Base-by-base conservation (phyloP, 768 basidiomycete genomes). In the Leucocoprinus birnbaumii region DNA sequence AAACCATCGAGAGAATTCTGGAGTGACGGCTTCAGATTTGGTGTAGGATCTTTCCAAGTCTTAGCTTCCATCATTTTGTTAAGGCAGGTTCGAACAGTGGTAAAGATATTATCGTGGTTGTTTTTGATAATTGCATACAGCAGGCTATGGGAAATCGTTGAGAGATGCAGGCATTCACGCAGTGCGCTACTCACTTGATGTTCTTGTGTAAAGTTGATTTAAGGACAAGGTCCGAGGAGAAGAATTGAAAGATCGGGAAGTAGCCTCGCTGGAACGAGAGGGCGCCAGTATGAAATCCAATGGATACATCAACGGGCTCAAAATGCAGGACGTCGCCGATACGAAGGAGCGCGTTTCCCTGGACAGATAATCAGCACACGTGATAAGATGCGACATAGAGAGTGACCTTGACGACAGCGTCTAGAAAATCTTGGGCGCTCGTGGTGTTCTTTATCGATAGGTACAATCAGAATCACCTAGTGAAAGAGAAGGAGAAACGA, bases 231-330 rank as follows among this genome's bases (percentile, higher is more conserved):
- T 82, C 78, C 7, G 85, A 85, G 0, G 85, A 75, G 41, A 83
- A 65, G 62, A 84, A 85, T 83, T 86, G 41, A 7, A 37, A 43
- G 22, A 87, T 58, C 0, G 80, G 80, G 5, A 86, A 59, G 58
- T 78, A 74, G 0, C 79, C 84, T 22, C 76, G 66, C 57, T 87
- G 83, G 55, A 87, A 88, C 1, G 86, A 86, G 8, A 87, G 69
- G 0, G 63, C 58, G 0, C 66, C 59, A 0, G 59, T 57, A 46
- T 55, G 61, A 18, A 68, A 68, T 35, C 72, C 78, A 1, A 75
- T 73, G 9, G 57, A 55, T 3, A 65, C 61, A 11, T 74, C 73
- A 25, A 86, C 74, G 1, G 63, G 58, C 0, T 69, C 63, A 73
- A 78, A 84, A 4, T 63, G 64, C 16, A 87, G 62, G 37, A 85